Base-by-base conservation (phyloP, 164 flowering plant species). In the Tetracentron sinense region DNA sequence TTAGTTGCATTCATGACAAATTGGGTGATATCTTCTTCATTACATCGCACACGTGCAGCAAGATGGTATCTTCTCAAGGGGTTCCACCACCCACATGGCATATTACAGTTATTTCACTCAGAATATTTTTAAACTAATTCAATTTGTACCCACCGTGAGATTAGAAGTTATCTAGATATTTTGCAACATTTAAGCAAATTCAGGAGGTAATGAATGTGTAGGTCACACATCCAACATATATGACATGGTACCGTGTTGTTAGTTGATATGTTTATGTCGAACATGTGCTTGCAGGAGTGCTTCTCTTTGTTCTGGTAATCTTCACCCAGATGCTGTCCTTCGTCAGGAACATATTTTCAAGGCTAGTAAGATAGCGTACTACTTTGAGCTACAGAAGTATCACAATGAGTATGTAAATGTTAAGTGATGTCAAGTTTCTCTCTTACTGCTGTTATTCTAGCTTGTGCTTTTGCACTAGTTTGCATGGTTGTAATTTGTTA, bases 261-360 rank as follows among this genome's bases (percentile, higher is more conserved):
- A 38, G 20, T 21, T n/a, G 12, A 25, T 27, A 54, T 23, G 20
- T 11, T 55, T 46, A 6, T 35, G 29, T 56, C 33, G 52, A 20
- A 31, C 21, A 22, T 38, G 7, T 80, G 46, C 42, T 69, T 85
- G 75, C 85, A 93, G 98, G 98, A 78, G 85, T 47, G 56, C 83
- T 77, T 76, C 79, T 52, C 79, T 93, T 54, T 86, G 91, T 79
- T 88, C 88, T 52, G 92, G 94, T 56, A 54, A 76, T 67, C 78
- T 79, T 75, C 97, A 90, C 64, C 97, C 98, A n/a, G 97, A 93
- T 79, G 76, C 75, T 46, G 64, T 88, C 69, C 62, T 78, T 69
- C 35, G 27, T 14, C 64, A 67, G 58, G 96, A 85, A 56, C 69
- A 58, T 59, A 30, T 56, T 72, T 62, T 83, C 48, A 81, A 61